Base-by-base conservation (phyloP, 2,329 filamentous ascomycete species). In the Microdochium paspali region DNA sequence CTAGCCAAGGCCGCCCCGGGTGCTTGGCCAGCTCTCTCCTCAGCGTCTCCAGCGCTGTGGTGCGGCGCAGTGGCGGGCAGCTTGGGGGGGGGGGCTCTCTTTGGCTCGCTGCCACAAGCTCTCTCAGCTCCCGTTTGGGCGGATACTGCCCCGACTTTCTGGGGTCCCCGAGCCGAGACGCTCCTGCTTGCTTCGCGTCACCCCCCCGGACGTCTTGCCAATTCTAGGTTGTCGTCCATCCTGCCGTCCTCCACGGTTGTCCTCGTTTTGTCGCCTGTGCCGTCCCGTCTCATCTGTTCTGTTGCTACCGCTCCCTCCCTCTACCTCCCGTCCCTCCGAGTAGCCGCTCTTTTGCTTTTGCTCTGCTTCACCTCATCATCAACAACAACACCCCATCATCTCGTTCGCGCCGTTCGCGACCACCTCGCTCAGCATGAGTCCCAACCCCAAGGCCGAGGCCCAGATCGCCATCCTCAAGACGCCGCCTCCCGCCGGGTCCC, bases 401-500 rank as follows among this genome's bases (percentile, higher is more conserved):
- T 9, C 35, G 35, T 21, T 20, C 4, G 35, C 18, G 18, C 18
- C 15, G 15, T n/a, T 18, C 10, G 31, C 31, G 15, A 35, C 7
- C 35, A 40, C 15, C 15, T 40, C 35, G 35, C 35, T 20, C 46
- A 42, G 24, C 31, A 69, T 71, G 62, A 58, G 64, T 46, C 60
- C 64, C 48, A 57, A 62, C 28, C 47, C 54, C 52, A 63, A 70
- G 42, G 59, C 58, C 28, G 53, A 60, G 47, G 68, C 72, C 35
- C 65, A 67, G 53, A 68, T 75, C 56, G 63, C 68, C 53, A 77
- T 82, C 61, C 67, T 88, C 49, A 67, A 73, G 46, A 62, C 69
- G 48, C 74, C 79, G 15, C 88, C 89, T 44, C 82, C 87, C 3
- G 77, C 84, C 9, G 89, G 89, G 53, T 71, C 79, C 44, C 87